A percentile compares a stretch with the other conserved stretches of the same genome.
Evolutionary conservation across 495 filamentous ascomycete genomes (phyloP).

Genomic region (Podospora fimiseda): DNA sequence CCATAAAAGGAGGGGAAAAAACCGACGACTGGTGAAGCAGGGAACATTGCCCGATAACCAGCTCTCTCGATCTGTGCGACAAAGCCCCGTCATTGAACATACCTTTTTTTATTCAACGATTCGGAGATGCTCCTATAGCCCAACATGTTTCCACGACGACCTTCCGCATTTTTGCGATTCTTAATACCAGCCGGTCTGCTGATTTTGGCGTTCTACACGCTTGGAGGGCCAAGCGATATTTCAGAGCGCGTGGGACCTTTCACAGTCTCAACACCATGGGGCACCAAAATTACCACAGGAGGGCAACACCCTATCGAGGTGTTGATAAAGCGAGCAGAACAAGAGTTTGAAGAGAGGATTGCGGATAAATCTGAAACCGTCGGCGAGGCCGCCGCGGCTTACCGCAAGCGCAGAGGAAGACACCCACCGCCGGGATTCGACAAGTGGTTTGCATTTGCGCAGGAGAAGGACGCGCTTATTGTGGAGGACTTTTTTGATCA

Average conservation of each 20-base stretch:
- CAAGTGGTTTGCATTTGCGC: conserved; percentile 61
- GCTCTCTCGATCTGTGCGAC: no score
- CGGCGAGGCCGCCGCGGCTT: conserved; percentile 52
- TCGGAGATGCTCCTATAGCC: background rate
- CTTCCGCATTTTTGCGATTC: conserved; percentile 33
- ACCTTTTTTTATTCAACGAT: background rate
- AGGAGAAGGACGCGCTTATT: conserved; percentile 50
- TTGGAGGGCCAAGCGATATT: background rate
- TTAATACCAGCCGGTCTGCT: conserved; percentile 27
- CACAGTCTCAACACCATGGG: background rate
- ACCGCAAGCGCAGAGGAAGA: conserved; percentile 55
- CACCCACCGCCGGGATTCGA: conserved; percentile 71
- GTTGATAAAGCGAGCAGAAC: conserved; percentile 38
- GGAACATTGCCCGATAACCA: no score
- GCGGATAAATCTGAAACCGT: conserved; percentile 45
- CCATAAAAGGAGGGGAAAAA: no score
- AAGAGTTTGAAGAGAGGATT: conserved; percentile 32
- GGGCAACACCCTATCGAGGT: conserved; percentile 43
- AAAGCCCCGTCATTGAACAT: no score
- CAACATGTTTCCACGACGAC: conserved; percentile 28
- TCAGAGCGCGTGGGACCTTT: background rate
- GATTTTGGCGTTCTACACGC: conserved; percentile 24
- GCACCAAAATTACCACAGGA: background rate
- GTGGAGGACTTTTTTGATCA: conserved; percentile 70
- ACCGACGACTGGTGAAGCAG: no score